Evolutionary conservation across 176 grass and related monocot species (phyloP).

Genomic region (Raddia distichophylla): DNA sequence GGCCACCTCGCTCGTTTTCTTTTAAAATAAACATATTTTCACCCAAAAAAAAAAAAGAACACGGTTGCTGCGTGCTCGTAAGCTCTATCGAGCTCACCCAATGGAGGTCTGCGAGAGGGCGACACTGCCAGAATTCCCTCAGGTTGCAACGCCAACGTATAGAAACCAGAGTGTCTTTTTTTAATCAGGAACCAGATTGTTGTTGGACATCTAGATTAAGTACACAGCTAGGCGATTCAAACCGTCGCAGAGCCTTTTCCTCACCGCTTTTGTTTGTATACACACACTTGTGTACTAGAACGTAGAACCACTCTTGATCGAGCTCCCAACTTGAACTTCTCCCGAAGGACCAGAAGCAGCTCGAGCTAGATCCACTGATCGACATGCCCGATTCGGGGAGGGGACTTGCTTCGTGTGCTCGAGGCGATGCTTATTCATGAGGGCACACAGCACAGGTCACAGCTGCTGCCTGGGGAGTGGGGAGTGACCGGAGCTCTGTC

Average conservation of each 20-base stretch:
- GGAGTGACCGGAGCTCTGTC: background rate
- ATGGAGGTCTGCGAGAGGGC: background rate
- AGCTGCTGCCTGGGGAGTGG: too few species aligned
- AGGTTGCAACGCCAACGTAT: background rate
- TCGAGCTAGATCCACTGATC: too few species aligned
- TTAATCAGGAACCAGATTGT: background rate
- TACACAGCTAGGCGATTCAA: background rate
- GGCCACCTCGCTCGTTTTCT: too few species aligned
- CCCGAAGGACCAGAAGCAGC: background rate
- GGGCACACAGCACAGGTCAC: background rate
- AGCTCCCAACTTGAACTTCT: background rate
- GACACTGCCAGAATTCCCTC: background rate
- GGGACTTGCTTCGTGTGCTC: background rate
- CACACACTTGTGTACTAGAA: background rate
- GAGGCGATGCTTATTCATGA: slow-evolving; percentile 6
- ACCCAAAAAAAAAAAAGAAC: too few species aligned
- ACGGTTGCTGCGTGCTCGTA: too few species aligned
- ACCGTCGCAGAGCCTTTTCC: background rate
- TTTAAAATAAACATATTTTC: too few species aligned
- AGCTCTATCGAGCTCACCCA: too few species aligned
- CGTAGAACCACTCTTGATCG: background rate
- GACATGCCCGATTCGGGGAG: background rate
- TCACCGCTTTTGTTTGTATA: background rate
- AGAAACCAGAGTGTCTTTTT: background rate
- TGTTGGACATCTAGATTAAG: background rate